Percentiles rank a stretch among this genome's conserved stretches.
Evolutionary conservation across 257 asterid species (phyloP).

Genomic region (Nicotiana attenuata): DNA sequence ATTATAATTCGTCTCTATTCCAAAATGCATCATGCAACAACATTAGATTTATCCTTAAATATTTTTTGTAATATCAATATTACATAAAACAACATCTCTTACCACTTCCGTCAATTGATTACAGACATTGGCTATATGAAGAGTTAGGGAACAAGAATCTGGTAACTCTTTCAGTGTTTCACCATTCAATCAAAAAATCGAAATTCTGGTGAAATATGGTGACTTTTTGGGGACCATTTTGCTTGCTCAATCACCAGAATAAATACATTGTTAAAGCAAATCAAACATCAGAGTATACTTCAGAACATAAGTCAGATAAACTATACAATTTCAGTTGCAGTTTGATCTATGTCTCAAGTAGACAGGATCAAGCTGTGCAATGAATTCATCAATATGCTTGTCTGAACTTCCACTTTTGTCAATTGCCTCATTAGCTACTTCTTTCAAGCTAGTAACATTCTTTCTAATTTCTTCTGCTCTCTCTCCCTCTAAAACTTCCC

Average conservation of each 20-base stretch:
- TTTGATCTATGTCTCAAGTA: conserved; percentile 5
- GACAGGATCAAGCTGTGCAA: conserved; percentile 19
- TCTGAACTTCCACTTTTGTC: conserved; percentile 49
- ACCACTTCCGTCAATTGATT: neutral
- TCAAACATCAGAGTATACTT: neutral
- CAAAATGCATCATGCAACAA: neutral
- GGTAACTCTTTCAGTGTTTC: neutral
- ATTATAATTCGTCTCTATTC: neutral
- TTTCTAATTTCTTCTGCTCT: conserved; percentile 29
- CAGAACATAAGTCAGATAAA: neutral
- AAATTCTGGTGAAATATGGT: neutral
- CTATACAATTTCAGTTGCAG: neutral
- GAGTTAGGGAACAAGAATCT: neutral
- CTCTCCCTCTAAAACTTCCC: conserved; percentile 31
- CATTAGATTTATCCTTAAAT: neutral
- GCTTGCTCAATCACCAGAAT: neutral
- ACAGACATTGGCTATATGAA: neutral
- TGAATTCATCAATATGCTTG: conserved; percentile 31
- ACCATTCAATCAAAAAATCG: neutral
- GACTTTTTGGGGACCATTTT: neutral
- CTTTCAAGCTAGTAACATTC: conserved; percentile 31
- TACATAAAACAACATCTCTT: no score
- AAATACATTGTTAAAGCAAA: neutral
- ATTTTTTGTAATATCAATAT: neutral
- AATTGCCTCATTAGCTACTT: conserved; percentile 37